Evolutionary conservation across 2,329 filamentous ascomycete genomes (phyloP).

Genomic region (Monilinia laxa): DNA sequence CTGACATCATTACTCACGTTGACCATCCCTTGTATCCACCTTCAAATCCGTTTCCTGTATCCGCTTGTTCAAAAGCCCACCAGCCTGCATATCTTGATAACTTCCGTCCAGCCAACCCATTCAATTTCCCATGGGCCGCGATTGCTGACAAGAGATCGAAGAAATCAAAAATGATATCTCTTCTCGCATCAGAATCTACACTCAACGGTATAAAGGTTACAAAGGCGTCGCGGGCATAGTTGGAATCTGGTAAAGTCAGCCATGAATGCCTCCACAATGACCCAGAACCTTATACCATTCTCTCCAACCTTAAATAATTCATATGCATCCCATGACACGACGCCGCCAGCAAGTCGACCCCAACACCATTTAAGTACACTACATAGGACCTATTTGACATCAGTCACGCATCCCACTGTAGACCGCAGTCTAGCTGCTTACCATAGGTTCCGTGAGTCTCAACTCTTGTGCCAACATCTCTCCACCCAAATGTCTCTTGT

Average conservation of each 20-base stretch:
- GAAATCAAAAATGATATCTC: constrained; percentile 91
- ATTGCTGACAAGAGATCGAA: constrained; percentile 91
- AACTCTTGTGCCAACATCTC: constrained; percentile 79
- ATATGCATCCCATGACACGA: constrained; percentile 96
- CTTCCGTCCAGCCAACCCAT: constrained; percentile 90
- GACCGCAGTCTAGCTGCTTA: constrained; percentile 47
- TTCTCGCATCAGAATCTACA: constrained; percentile 80
- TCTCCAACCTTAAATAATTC: constrained; percentile 95
- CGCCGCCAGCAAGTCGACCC: constrained; percentile 84
- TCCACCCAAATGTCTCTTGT: constrained; percentile 64
- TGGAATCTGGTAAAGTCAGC: constrained; percentile 64
- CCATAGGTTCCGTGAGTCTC: constrained; percentile 90
- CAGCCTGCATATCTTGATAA: constrained; percentile 93
- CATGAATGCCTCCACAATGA: not conserved
- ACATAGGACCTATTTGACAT: constrained; percentile 70
- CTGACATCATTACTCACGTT: constrained; percentile 52
- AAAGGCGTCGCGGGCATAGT: constrained; percentile 89
- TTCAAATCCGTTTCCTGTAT: constrained; percentile 88
- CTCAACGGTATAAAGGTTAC: constrained; percentile 94
- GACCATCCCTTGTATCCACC: constrained; percentile 89
- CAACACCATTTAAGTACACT: constrained; percentile 98
- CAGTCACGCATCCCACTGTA: constrained; percentile 34
- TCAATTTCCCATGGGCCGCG: constrained; percentile 88
- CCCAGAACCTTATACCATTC: constrained; percentile 61
- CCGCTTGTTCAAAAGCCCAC: constrained; percentile 95